phyloP scores from a whole-genome alignment of 805 yeast species.

The Starmerella potacharoeniae region DNA sequence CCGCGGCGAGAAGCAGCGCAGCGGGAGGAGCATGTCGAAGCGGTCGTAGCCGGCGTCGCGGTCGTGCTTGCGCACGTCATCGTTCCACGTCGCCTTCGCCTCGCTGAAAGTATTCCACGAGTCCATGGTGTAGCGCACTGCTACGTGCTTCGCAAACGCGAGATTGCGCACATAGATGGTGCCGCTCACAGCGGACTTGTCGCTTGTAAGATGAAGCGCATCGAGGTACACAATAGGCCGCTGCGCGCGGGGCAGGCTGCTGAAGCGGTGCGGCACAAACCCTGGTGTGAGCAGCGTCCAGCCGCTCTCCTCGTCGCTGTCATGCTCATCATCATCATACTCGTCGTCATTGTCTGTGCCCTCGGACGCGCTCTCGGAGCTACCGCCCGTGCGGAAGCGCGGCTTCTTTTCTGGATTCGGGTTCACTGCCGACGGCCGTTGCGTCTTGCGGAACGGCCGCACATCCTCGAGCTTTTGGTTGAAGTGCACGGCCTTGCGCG shows the following conservation, averaged over 20 bases:
- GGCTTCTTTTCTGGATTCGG: neutral
- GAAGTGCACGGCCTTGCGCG: conserved; percentile 59
- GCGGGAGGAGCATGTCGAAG: conserved; percentile 50
- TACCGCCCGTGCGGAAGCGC: conserved; percentile 27
- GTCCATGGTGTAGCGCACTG: conserved; percentile 64
- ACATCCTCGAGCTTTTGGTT: conserved; percentile 46
- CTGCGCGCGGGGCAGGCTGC: conserved; percentile 15
- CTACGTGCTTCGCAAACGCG: conserved; percentile 54
- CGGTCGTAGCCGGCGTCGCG: conserved; percentile 40
- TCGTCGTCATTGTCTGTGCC: conserved; percentile 13
- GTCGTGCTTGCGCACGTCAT: conserved; percentile 34
- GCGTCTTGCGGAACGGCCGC: conserved; percentile 58
- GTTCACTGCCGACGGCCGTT: conserved; percentile 60
- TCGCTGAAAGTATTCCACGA: conserved; percentile 68
- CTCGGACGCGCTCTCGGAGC: conserved; percentile 26
- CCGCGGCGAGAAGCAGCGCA: conserved; percentile 15
- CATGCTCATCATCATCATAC: conserved; percentile 1
- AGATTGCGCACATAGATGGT: conserved; percentile 69
- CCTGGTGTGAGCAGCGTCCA: conserved; percentile 18
- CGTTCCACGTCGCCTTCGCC: conserved; percentile 49
- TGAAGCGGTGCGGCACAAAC: conserved; percentile 16
- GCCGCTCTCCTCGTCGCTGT: neutral
- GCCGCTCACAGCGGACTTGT: conserved; percentile 52
- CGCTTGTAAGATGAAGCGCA: conserved; percentile 45
- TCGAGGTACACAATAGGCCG: conserved; percentile 50